Percentiles rank a stretch among this genome's conserved stretches.
phyloP scores from a whole-genome alignment of 805 yeast genomes.

The Saturnispora hagleri region DNA sequence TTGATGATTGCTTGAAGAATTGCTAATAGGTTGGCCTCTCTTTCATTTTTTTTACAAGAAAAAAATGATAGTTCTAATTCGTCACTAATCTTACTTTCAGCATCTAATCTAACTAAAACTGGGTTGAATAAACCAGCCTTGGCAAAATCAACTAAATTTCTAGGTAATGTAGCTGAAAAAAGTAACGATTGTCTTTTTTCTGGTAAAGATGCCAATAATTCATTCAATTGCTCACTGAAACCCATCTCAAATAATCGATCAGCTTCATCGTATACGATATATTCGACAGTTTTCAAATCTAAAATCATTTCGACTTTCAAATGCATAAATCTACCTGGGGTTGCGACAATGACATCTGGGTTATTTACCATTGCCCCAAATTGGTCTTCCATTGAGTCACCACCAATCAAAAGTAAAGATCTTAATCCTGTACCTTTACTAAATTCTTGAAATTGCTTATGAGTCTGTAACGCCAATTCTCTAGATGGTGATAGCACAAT shows the following conservation, averaged over 20 bases:
- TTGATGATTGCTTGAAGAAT: slow-evolving; percentile 78
- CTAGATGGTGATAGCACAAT: slow-evolving; percentile 88
- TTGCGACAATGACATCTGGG: slow-evolving; percentile 92
- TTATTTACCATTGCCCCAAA: slow-evolving; percentile 85
- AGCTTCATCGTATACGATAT: slow-evolving; percentile 93
- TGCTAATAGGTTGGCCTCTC: slow-evolving; percentile 78
- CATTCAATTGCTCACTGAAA: slow-evolving; percentile 86
- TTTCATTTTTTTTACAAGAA: slow-evolving; percentile 69
- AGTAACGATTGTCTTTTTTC: slow-evolving; percentile 75
- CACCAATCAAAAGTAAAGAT: slow-evolving; percentile 81
- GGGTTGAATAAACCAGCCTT: slow-evolving; percentile 94
- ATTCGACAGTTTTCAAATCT: slow-evolving; percentile 75
- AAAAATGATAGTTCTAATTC: slow-evolving; percentile 85
- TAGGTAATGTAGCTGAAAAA: slow-evolving; percentile 93
- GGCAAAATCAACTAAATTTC: slow-evolving; percentile 89
- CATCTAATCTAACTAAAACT: slow-evolving; percentile 82
- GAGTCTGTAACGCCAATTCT: slow-evolving; percentile 92
- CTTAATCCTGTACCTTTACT: slow-evolving; percentile 76
- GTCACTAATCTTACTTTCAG: slow-evolving; percentile 86
- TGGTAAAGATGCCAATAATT: slow-evolving; percentile 76
- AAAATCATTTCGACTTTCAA: slow-evolving; percentile 91
- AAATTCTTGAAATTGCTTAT: slow-evolving; percentile 82
- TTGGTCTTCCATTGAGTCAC: slow-evolving; percentile 97
- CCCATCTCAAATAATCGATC: slow-evolving; percentile 96
- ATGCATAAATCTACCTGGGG: slow-evolving; percentile 97